Evolutionary conservation across 768 basidiomycete genomes (phyloP), one percentile per base, ranked within the genome.

Genomic region (Coprinopsis sp.): DNA sequence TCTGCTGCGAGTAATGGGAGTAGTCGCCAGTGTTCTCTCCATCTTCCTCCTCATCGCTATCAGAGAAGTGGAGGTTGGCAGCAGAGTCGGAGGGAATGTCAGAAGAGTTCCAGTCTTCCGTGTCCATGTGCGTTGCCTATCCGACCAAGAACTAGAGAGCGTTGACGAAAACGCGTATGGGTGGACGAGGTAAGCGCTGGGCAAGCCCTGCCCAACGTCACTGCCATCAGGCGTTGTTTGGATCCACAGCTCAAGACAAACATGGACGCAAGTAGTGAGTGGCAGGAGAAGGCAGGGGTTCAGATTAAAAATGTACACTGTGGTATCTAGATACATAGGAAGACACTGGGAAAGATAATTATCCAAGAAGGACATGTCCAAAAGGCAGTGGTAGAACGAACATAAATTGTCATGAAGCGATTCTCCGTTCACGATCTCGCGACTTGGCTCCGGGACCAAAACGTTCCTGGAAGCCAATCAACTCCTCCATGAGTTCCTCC

Each of bases 401-500:
- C 29, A 38, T 38, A 39, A 23, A 33, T 34, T 16, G 19, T 56
- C 49, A 64, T 37, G 55, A 52, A 43, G 52, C 61, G 29, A 64
- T 65, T 50, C 60, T 41, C 51, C 77, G 68, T 45, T 79, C 77
- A 47, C 79, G 71, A 23, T 81, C 79, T 57, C 78, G 70, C 46
- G 55, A 63, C 58, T 72, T 74, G 19, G 68, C 70, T 14, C 73
- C 71, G 46, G 73, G 73, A 27, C 87, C 87, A 66, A 88, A 93
- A 46, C 80, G 76, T 61, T 94, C 91, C 66, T 94, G 92, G 61
- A 95, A 94, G 30, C 68, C 72, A 52, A 93, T 90, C 21, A 94
- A 67, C 62, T 94, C 91, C 58, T 88, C 79, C 83, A 92, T 92
- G 8, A 95, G 70, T 56, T 87, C 89, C 60, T 92, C 91, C 85